phyloP scores from a whole-genome alignment of 129 eudicot genomes.

The Solidago caesia region DNA sequence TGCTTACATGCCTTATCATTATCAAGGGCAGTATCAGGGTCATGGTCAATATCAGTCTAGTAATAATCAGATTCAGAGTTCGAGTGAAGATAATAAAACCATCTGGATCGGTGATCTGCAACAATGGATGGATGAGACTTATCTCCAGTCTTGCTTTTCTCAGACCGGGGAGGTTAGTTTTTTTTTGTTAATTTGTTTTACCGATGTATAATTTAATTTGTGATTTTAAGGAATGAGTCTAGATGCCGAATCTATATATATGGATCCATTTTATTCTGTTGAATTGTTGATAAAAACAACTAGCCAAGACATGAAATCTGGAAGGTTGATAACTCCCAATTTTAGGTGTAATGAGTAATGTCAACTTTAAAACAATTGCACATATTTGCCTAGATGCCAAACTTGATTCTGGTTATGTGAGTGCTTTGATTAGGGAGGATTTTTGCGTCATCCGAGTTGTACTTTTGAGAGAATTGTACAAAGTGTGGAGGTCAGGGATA shows the following conservation, averaged over 20 bases:
- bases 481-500: no score
- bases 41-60: constrained; percentile 27
- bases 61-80: constrained; percentile 46
- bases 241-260: neutral
- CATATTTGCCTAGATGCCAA: no score
- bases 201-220: neutral
- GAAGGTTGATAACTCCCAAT: no score
- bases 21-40: constrained; percentile 28
- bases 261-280: neutral
- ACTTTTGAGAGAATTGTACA: no score
- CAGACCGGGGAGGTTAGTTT: constrained; percentile 57
- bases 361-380: no score
- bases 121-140: constrained; percentile 70
- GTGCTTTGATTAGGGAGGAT: no score
- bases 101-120: constrained; percentile 77
- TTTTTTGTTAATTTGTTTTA: neutral
- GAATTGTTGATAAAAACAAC: no score
- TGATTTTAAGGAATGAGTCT: no score
- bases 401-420: no score
- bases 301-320: no score
- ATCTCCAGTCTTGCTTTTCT: constrained; percentile 50
- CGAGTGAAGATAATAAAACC: constrained; percentile 56
- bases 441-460: no score
- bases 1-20: constrained; percentile 45
- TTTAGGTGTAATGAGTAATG: no score